Evolutionary conservation across 2,329 filamentous ascomycete species (phyloP).

Genomic region (Ciborinia camelliae): DNA sequence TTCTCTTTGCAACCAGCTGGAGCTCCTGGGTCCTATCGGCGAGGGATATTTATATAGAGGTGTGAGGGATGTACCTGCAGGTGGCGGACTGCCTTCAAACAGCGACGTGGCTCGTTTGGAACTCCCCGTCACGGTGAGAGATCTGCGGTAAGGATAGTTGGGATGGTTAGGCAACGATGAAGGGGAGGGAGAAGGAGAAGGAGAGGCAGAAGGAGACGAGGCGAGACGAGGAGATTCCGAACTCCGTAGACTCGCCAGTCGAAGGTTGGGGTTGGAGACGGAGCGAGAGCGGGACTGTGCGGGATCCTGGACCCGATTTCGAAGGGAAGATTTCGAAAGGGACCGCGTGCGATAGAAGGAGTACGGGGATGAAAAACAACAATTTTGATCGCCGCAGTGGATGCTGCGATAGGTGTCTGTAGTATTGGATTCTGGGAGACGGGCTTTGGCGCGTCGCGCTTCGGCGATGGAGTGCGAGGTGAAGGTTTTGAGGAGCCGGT

Average conservation of each 20-base stretch:
- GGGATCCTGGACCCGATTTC: too few species aligned
- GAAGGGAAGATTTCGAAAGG: neutral
- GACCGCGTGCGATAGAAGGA: constrained; percentile 3
- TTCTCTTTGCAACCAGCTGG: neutral
- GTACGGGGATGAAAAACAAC: constrained; percentile 10
- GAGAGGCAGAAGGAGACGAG: too few species aligned
- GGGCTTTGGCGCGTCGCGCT: neutral
- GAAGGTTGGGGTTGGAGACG: constrained; percentile 5
- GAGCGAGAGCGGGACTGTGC: neutral
- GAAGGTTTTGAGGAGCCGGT: neutral
- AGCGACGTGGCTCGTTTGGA: neutral
- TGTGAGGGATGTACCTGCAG: neutral
- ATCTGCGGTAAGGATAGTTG: neutral
- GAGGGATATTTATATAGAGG: constrained; percentile 7
- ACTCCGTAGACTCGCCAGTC: neutral
- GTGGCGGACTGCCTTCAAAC: neutral
- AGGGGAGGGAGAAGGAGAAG: neutral
- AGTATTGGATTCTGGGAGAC: neutral
- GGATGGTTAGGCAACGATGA: neutral
- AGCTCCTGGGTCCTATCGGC: constrained; percentile 6
- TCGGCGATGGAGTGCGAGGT: neutral
- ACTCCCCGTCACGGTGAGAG: neutral
- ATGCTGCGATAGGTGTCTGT: constrained; percentile 14
- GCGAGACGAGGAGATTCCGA: neutral
- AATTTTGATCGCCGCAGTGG: constrained; percentile 12